Base-by-base conservation (phyloP, 2,329 filamentous ascomycete genomes). In the Aspergillus sp. region DNA sequence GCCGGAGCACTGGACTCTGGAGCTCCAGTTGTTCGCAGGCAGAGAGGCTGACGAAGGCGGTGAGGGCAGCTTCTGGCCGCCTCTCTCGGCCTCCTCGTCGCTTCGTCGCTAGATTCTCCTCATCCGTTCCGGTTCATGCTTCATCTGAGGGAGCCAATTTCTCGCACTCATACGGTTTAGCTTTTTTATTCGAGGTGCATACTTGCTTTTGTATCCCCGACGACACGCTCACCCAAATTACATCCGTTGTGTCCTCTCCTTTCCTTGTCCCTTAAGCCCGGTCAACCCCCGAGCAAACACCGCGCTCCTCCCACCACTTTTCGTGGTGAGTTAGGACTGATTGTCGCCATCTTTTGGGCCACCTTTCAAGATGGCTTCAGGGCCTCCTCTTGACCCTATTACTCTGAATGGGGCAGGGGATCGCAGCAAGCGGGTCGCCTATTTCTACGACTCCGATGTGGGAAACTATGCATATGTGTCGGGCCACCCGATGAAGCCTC, bases 371-470 rank as follows among this genome's bases (percentile, higher is more conserved):
- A 87, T 87, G 84, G 78, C 83, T 65, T 77, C 80, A 51, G 81
- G 79, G 72, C 83, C 79, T 68, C 86, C 82, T 62, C 78, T 87
- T 66, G 87, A 86, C 73, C 76, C 80, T 68, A 80, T 79, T 65
- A 80, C 78, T 61, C 69, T 77, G 28, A 84, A 85, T 76, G 82
- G 82, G 57, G 73, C 80, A 50, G 80, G 80, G 28, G 81, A 79
- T 66, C 75, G 82, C 69, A 85, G 85, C 75, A 96, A 95, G 81
- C 92, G 94, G 75, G 92, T 98, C 61, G 94, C 94, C 59, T 98
- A 98, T 81, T 98, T 98, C 79, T 98, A 98, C 84, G 94, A 98
- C 76, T 96, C 92, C 3, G 94, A 98, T 80, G 95, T 98, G 74
- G 94, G 94, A 67, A 98, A 98, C 79, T 98, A 97, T 82, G 93